A percentile compares a stretch with the other conserved stretches of the same genome.
Conservation (phyloP, 139 green algal species). For the Astrephomene gubernaculifera region DNA sequence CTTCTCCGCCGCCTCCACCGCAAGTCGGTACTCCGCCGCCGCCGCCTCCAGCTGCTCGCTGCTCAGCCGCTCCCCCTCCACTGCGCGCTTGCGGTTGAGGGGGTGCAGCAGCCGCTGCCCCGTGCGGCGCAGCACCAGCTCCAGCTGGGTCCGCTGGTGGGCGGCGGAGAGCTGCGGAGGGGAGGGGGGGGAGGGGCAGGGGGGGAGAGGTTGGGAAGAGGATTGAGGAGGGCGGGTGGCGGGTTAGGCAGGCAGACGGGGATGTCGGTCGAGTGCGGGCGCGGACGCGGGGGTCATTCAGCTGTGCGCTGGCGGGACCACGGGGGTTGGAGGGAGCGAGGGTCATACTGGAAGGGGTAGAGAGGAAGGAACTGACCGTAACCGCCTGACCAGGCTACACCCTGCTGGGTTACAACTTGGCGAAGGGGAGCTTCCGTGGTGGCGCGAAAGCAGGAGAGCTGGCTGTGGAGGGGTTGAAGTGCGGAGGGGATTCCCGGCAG, state of each 20-base stretch:
- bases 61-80: slow-evolving; percentile 1
- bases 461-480: too few relatives aligned
- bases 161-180: neutral
- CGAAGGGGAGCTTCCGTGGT: too few relatives aligned
- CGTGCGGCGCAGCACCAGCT: neutral
- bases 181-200: neutral
- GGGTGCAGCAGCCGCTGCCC: slow-evolving; percentile 20
- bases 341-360: too few relatives aligned
- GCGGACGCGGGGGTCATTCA: too few relatives aligned
- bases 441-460: too few relatives aligned
- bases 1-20: slow-evolving; percentile 15
- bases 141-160: neutral
- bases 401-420: too few relatives aligned
- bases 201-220: neutral
- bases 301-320: too few relatives aligned
- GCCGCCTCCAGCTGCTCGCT: slow-evolving; percentile 1
- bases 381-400: too few relatives aligned
- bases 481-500: too few relatives aligned
- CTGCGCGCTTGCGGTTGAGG: slow-evolving; percentile 14
- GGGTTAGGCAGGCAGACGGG: neutral
- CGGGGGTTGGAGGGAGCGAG: too few relatives aligned
- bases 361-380: too few relatives aligned
- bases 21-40: neutral
- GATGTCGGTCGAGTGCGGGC: too few relatives aligned
- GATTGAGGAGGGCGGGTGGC: neutral